Conservation (phyloP, 73 alveolate genomes). For the Paramecium pentaurelia region DNA sequence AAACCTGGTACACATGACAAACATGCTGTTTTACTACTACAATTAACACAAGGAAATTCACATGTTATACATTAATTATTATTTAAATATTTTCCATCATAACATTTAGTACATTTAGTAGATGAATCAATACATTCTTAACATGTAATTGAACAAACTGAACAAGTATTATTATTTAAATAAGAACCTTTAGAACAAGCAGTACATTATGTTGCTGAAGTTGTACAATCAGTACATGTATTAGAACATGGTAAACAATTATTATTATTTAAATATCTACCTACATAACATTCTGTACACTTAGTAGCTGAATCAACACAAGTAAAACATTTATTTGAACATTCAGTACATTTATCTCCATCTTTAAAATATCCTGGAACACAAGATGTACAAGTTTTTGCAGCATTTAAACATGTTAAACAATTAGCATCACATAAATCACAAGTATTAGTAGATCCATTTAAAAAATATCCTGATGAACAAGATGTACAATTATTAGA, state of each 20-base stretch:
- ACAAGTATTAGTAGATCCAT: constrained; percentile 43
- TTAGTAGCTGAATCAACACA: background rate
- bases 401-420: constrained; percentile 2
- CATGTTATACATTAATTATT: background rate
- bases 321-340: background rate
- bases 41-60: background rate
- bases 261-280: background rate
- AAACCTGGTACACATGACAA: background rate
- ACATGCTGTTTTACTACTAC: background rate
- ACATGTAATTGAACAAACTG: background rate
- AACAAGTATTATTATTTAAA: background rate
- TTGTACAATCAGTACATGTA: background rate
- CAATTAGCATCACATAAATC: constrained; percentile 42
- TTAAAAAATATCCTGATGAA: background rate
- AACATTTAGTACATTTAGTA: background rate
- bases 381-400: background rate
- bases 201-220: background rate
- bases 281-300: background rate
- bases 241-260: background rate
- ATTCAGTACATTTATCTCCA: background rate
- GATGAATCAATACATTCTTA: background rate
- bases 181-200: background rate
- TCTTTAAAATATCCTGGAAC: background rate
- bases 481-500: constrained; percentile 14
- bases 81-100: background rate